Evolutionary conservation across 345 rosid species (phyloP).

Genomic region (Salix arbutifolia): DNA sequence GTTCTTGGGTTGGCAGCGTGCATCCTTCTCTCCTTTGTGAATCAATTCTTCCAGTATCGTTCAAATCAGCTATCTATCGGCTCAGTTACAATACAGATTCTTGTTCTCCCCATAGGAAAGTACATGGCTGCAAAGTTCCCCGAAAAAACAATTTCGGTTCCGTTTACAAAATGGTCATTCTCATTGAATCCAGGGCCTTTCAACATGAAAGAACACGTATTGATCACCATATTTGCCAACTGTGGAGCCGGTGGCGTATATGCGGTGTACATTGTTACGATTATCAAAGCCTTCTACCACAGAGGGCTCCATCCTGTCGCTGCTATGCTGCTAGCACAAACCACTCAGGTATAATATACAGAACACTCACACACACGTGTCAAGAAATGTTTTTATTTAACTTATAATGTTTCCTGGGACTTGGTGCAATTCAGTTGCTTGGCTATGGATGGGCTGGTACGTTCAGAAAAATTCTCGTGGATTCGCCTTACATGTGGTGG

Average conservation of each 20-base stretch:
- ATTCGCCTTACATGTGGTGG: constrained; percentile 94
- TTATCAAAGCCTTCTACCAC: constrained; percentile 40
- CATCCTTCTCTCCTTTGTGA: constrained; percentile 25
- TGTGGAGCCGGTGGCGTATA: constrained; percentile 31
- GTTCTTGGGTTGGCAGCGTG: constrained; percentile 35
- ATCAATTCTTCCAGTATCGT: constrained; percentile 40
- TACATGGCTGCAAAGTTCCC: constrained; percentile 42
- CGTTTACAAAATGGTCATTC: constrained; percentile 40
- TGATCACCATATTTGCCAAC: constrained; percentile 41
- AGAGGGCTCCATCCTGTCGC: constrained; percentile 21
- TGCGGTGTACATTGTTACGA: constrained; percentile 24
- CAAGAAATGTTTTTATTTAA: background rate
- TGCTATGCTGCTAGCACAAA: constrained; percentile 50
- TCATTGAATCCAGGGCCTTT: constrained; percentile 56
- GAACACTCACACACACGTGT: no score
- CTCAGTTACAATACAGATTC: constrained; percentile 37
- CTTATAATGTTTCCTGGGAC: background rate
- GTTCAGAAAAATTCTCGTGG: constrained; percentile 61
- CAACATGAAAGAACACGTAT: constrained; percentile 43
- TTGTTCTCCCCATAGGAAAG: constrained; percentile 39
- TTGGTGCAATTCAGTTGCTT: constrained; percentile 40
- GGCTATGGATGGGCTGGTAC: constrained; percentile 87
- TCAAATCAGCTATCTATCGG: constrained; percentile 21
- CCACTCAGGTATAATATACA: constrained; percentile 53
- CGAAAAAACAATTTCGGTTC: constrained; percentile 1